Base-by-base conservation (phyloP, 2,329 filamentous ascomycete species). In the Fusarium temperatum region DNA sequence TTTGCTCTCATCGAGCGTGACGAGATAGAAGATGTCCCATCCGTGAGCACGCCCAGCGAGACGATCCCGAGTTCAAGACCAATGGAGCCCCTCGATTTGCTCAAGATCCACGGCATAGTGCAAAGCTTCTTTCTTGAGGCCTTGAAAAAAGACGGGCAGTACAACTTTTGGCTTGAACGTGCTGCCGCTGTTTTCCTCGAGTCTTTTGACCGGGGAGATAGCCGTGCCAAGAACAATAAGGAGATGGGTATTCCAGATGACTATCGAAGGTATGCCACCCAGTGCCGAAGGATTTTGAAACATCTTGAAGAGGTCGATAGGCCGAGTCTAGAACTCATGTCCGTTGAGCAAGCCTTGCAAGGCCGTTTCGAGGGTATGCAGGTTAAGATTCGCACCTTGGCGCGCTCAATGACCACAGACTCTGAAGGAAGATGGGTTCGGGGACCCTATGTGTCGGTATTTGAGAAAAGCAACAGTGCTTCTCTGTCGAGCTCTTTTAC, bases 1-100 rank as follows among this genome's bases (percentile, higher is more conserved):
- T 78, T 77, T 53, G 76, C 75, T 35, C 72, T 78, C 24, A 74
- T 78, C 20, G 75, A 77, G 42, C 76, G 76, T 28, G 76, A 76
- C 24, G 75, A 78, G 63, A 66, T 75, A n/a, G 76, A 77, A 15
- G 74, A 78, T 22, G 62, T 64, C 15, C 64, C 75, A 26, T 75
- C 74, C 7, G 57, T 54, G 11, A 71, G 63, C 35, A 75, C 61
- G 6, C 66, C 70, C 6, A 58, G 66, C 22, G 66, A 72, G 12
- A 66, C 62, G 8, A 63, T 56, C n/a, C 51, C 58, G 20, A 64
- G 50, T 30, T 28, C 53, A 24, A 51, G 44, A 32, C 38, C 66
- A 13, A 50, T 48, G 8, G 74, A 78, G 22, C 76, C 73, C 14
- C 59, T 78, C 11, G 76, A 78, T 47, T 70, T 78, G 17, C 51